Evolutionary conservation across 139 green algal species (phyloP), one percentile per base, ranked within the genome.

Genomic region (Volvox reticuliferus): DNA sequence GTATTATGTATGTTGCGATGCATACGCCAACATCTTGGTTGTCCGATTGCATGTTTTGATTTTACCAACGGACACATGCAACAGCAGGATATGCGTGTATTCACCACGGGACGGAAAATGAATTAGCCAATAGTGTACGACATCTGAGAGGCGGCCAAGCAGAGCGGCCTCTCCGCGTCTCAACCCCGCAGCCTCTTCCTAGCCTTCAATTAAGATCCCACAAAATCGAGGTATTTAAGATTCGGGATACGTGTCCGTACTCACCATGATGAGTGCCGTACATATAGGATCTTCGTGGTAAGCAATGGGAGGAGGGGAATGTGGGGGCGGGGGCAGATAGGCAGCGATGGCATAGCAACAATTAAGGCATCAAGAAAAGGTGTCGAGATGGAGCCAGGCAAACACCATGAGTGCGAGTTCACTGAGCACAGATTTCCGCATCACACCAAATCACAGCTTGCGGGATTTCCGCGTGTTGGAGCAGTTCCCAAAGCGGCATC

Each of bases 211-310:
- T 28, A 28, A 73, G 24, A 73, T 28, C 9, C 65, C 44, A 55
- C 44, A 55, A 55, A 55, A n/a, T n/a, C n/a, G n/a, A n/a, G n/a
- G n/a, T n/a, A n/a, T n/a, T n/a, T n/a, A n/a, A n/a, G n/a, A n/a
- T n/a, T n/a, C n/a, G 44, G 44, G 44, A 55, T 55, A 55, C 44
- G 9, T 55, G 44, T 55, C 5, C 44, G 9, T 55, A 68, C 37
- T 71, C 44, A 86, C 79, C 81, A 87, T 87, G 30, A 87, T 87
- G 17, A 87, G 81, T 12, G 61, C 81, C n/a, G 81, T 77, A 63
- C 81, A 87, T 13, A 87, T 28, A 1, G 61, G 81, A 36, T 26
- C 80, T 87, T 55, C 44, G 80, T 12, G 50, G 65, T 26, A 24
- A 9, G 65, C 16, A 73, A 28, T 24, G 65, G 65, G 6, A 73